Evolutionary conservation across 1,284 basidiomycete species (phyloP), one percentile per base, ranked within the genome.

Genomic region (Sporisorium scitamineum): DNA sequence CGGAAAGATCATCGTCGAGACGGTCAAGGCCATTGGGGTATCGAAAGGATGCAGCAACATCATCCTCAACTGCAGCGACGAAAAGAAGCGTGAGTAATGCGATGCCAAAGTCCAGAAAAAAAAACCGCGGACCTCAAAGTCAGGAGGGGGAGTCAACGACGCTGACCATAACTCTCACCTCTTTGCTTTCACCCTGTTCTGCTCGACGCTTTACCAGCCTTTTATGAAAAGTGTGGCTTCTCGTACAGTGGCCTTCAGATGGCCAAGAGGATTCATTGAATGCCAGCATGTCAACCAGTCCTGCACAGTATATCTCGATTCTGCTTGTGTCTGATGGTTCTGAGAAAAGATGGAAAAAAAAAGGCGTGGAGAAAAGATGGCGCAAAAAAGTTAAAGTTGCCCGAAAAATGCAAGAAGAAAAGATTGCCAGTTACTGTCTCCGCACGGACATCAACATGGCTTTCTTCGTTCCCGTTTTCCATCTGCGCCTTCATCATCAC

Each of bases 161-260:
- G 39, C 39, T 42, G 39, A 42, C n/a, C 18, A n/a, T 8, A 5
- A 39, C 4, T 20, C n/a, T 20, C 39, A 42, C n/a, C 16, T 42
- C 5, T 16, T 20, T 42, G n/a, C 20, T 42, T 20, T n/a, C 39
- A 42, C 18, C n/a, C n/a, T 18, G 2, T 20, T n/a, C 16, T 18
- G 18, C 18, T 39, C 18, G 37, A 6, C 32, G 5, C 37, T 14
- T 5, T n/a, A 8, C n/a, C 10, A 95, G 94, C 93, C 0, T 98
- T 98, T 88, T 98, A 98, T 86, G 89, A 94, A 86, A 98, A 97
- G 87, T 99, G 96, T 85, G 95, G 95, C 45, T 84, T 84, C 78
- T 72, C 80, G 27, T 60, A 67, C 47, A 76, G 70, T 32, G 80
- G 82, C 24, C 65, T 82, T 14, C 64, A 84, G 62, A 84, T 84